Evolutionary conservation across 371 early-diverging fungal species (phyloP), one percentile per base, ranked within the genome.

Genomic region (Syncephalastrum racemosum): DNA sequence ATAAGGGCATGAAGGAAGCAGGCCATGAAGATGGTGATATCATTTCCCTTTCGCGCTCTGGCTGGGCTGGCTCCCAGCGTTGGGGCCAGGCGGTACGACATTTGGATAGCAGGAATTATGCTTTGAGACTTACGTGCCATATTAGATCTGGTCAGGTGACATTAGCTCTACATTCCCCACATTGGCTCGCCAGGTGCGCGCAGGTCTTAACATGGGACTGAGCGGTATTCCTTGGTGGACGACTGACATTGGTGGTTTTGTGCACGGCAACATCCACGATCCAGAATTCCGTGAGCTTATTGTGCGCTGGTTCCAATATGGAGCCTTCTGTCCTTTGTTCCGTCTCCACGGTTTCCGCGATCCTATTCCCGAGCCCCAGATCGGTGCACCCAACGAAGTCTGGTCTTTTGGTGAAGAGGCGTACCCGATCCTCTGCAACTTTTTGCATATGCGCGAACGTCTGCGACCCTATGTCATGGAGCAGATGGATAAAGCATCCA

Each of bases 281-380:
- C 24, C 58, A 44, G 36, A 53, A 24, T 58, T 57, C 50, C 40
- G 51, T 13, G 49, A 63, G 45, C 22, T 63, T 27, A 46, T 59
- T 16, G 58, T 58, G 16, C 63, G 63, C 23, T 63, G 63, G 63
- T 57, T 63, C 58, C 63, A 63, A 43, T 63, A 58, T 23, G 63
- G 63, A 31, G 46, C 58, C 1, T 58, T 63, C 50, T 63, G 58
- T 20, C 58, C 63, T 15, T 49, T 58, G 20, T 63, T 58, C 50
- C 53, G 63, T 54, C 63, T 63, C 16, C 63, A 63, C 16, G 63
- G 63, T 15, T 63, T 58, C 46, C 58, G 58, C n/a, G 58, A 58
- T 14, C 58, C 58, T 31, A 50, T 58, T 13, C 42, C 51, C 25
- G 58, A 58, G 19, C 58, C 50, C 0, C 58, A 58, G 43, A 58